Evolutionary conservation across 2,329 filamentous ascomycete genomes (phyloP).

Genomic region (Stachybotrys elegans): DNA sequence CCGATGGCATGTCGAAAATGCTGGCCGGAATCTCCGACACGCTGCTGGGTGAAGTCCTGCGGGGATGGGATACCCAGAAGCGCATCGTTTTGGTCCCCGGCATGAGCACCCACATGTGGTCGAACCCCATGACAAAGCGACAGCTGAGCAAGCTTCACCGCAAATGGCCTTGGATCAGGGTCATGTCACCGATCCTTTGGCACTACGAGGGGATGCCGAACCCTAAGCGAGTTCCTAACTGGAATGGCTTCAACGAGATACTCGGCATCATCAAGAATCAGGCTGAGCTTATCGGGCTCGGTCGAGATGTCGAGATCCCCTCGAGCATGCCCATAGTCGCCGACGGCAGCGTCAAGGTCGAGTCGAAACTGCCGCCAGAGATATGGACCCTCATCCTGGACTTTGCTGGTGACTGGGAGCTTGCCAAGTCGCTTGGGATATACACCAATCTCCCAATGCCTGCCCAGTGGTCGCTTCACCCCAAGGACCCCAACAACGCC

Average conservation of each 20-base stretch:
- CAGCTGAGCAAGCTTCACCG: constrained; percentile 77
- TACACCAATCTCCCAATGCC: constrained; percentile 74
- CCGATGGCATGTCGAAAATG: constrained; percentile 83
- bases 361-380: constrained; percentile 66
- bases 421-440: constrained; percentile 74
- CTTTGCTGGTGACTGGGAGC: constrained; percentile 82
- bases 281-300: constrained; percentile 68
- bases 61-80: constrained; percentile 84
- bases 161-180: constrained; percentile 83
- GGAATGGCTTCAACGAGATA: constrained; percentile 66
- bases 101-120: constrained; percentile 87
- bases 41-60: constrained; percentile 71
- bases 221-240: constrained; percentile 51
- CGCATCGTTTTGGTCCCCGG: constrained; percentile 79
- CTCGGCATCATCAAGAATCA: constrained; percentile 72
- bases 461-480: constrained; percentile 58
- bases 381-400: constrained; percentile 88
- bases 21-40: constrained; percentile 78
- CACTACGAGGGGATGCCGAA: constrained; percentile 56
- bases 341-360: constrained; percentile 25
- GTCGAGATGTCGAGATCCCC: constrained; percentile 60
- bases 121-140: constrained; percentile 82
- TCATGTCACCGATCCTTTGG: constrained; percentile 79
- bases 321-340: constrained; percentile 32
- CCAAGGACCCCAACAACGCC: constrained; percentile 56